Base-by-base conservation (phyloP, 192 early-diverging fungal genomes). In the Coemansia guatemalensis region DNA sequence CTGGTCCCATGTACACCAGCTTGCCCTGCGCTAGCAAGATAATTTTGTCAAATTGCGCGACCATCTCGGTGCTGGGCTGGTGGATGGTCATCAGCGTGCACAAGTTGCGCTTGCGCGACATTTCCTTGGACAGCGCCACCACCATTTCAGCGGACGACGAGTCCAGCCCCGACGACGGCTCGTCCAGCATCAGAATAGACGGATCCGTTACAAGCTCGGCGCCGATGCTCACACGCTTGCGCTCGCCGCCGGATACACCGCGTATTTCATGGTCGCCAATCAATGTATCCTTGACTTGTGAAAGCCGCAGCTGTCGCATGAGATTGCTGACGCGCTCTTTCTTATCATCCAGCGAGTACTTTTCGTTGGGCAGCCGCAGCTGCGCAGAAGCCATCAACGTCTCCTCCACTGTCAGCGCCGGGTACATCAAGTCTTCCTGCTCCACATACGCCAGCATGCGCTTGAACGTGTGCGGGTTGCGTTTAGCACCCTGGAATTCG, bases 31-130 rank as follows among this genome's bases (percentile, higher is more conserved):
- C 67, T 18, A 93, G 64, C 20, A 94, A 48, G 22, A 91, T 78
- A 1, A 93, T 73, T 44, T 88, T 82, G 69, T 93, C 90, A 69
- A 95, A 93, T 26, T 87, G 65, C 12, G 75, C 70, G 62, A 88
- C 92, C 50, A 92, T 83, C 64, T 92, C 85, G 22, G 87, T 87
- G 26, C 87, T 81, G 4, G 94, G 94, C 69, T 94, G 93, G 69
- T 95, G 94, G 62, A 96, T 91, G 12, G 89, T 91, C 67, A 91
- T 88, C n/a, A 95, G 65, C 2, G 93, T 82, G 22, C 90, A 88
- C 48, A 86, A 86, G 9, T 81, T 69, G 14, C 74, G 68, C 48
- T 72, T 58, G 24, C 74, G 66, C 3, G 87, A 83, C 48, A 91
- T 73, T 20, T 79, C 65, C 47, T 71, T 65, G 20, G 87, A 73